Evolutionary conservation across 1,284 basidiomycete genomes (phyloP).

Genomic region (Tylopilus orsonianus): DNA sequence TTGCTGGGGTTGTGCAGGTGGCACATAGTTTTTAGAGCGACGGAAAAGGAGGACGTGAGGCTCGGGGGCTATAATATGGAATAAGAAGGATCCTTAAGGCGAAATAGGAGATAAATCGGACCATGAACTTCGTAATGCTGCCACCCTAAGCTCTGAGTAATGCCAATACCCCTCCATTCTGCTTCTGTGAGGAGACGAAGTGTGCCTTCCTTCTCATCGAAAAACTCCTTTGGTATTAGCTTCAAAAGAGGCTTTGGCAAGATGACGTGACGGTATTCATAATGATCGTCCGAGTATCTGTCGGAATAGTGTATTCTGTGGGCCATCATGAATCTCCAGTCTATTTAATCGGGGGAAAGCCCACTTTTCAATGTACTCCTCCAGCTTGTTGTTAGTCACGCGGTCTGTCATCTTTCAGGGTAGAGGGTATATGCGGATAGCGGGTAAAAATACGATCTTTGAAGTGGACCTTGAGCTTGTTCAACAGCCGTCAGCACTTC

Average conservation of each 20-base stretch:
- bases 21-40: conserved; percentile 62
- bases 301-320: conserved; percentile 81
- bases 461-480: conserved; percentile 3
- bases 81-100: conserved; percentile 14
- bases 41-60: conserved; percentile 84
- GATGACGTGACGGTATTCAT: conserved; percentile 91
- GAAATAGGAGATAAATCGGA: conserved; percentile 39
- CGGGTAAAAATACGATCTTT: conserved; percentile 3
- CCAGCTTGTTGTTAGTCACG: conserved; percentile 45
- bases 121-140: conserved; percentile 97
- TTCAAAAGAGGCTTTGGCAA: conserved; percentile 87
- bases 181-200: conserved; percentile 81
- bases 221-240: conserved; percentile 82
- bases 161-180: conserved; percentile 96
- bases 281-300: conserved; percentile 79
- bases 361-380: conserved; percentile 71
- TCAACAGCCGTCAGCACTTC: background rate
- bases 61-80: conserved; percentile 63
- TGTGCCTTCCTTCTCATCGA: conserved; percentile 77
- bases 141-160: conserved; percentile 95
- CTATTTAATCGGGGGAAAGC: conserved; percentile 17
- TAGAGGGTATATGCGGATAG: conserved; percentile 12
- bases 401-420: conserved; percentile 32
- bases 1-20: conserved; percentile 42
- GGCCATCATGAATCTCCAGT: conserved; percentile 15